phyloP scores from a whole-genome alignment of 495 filamentous ascomycete species.

The Neurospora tetraspora region DNA sequence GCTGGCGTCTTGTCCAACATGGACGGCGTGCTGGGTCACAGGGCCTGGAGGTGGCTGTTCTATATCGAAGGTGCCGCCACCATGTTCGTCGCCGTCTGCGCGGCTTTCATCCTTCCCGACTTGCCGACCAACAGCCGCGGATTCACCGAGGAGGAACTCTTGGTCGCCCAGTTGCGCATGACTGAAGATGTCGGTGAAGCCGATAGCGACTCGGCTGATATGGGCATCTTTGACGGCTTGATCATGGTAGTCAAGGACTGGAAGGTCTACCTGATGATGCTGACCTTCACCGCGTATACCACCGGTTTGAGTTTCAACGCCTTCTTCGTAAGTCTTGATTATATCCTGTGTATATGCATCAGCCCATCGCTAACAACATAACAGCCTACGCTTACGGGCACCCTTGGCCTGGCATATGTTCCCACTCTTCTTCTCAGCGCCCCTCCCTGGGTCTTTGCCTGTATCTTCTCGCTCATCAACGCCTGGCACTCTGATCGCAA shows the following conservation, averaged over 20 bases:
- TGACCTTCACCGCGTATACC: constrained; percentile 31
- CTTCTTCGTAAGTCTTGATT: constrained; percentile 24
- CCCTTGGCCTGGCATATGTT: constrained; percentile 58
- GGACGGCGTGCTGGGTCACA: constrained; percentile 36
- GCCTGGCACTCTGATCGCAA: constrained; percentile 67
- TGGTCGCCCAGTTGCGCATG: constrained; percentile 57
- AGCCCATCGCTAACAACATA: constrained; percentile 44
- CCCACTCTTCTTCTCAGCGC: constrained; percentile 64
- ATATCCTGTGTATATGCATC: constrained; percentile 18
- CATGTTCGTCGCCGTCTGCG: constrained; percentile 29
- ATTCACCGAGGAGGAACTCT: constrained; percentile 56
- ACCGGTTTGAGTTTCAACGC: constrained; percentile 37
- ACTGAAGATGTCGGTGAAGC: constrained; percentile 69
- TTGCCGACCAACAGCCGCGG: constrained; percentile 61
- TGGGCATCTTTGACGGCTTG: constrained; percentile 50
- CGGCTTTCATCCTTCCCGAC: constrained; percentile 59
- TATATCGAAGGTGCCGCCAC: constrained; percentile 56
- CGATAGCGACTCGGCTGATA: constrained; percentile 51
- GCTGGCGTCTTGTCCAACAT: constrained; percentile 43
- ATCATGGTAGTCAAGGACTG: constrained; percentile 60
- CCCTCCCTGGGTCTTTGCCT: constrained; percentile 60
- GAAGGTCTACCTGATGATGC: constrained; percentile 50
- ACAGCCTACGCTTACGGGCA: constrained; percentile 70
- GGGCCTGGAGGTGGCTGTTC: constrained; percentile 50
- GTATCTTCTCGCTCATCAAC: constrained; percentile 58